Base-by-base conservation (phyloP, 306 rosid genomes). In the Oxytropis ochrocephala region DNA sequence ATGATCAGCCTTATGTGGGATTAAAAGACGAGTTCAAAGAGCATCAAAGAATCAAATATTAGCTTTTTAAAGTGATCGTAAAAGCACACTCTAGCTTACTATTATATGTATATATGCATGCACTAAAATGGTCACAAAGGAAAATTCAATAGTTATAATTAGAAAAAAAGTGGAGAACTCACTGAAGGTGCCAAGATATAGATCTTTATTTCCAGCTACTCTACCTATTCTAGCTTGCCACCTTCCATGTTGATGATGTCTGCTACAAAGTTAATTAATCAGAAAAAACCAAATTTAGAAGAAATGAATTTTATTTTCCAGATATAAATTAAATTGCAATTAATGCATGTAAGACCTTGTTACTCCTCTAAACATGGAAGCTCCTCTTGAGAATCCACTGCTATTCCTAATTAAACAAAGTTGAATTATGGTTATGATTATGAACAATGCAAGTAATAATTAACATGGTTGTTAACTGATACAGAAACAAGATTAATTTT, bases 191-290 rank as follows among this genome's bases (percentile, higher is more conserved):
- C 98, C 98, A 67, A 92, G 98, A 78, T 92, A 92, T 24, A 92
- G 96, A 84, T 92, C 96, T 76, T 92, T 92, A 72, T 89, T 92
- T 59, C 98, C 98, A 42, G 98, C 98, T 49, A 89, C 96, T 76
- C 95, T 86, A 7, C 97, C 97, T 58, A 92, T 92, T 74, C 96
- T 80, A 69, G 97, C 97, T 83, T 92, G 97, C 97, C 96, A 92
- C 63, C 97, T 78, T 75, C 97, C 97, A 83, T 89, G 96, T 71
- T 92, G 97, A 81, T 92, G 96, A 42, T 92, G 97, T 80, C 97
- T 92, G 87, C 75, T 69, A 81, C 17, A 33, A 52, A 82, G 14
- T 29, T 59, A 58, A 6, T 32, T 33, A 58, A 39, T 60, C 49
- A 60, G 61, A 58, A 67, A 41, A 10, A 49, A 38, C 30, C 61